Evolutionary conservation across 306 rosid species (phyloP).

Genomic region (Rosa multiflora): DNA sequence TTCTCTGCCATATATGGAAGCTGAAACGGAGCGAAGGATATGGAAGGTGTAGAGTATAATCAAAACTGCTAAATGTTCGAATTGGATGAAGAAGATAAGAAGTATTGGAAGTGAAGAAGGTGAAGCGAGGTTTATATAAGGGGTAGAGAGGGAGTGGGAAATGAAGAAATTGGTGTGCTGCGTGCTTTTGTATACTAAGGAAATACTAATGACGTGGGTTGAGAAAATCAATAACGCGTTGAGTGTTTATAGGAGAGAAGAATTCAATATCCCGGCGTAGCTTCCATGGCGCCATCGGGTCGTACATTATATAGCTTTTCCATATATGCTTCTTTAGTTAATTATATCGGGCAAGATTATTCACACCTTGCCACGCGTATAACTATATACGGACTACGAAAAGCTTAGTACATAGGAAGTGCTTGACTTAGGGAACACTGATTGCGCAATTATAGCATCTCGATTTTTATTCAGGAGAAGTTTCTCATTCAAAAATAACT

Average conservation of each 20-base stretch:
- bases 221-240: conserved; percentile 1
- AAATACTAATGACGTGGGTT: not conserved
- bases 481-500: no score
- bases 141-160: not conserved
- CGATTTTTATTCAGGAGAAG: no score
- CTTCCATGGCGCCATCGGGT: no score
- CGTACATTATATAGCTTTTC: no score
- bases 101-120: not conserved
- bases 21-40: not conserved
- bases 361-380: no score
- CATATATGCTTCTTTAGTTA: no score
- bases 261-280: no score
- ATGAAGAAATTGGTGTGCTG: not conserved
- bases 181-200: not conserved
- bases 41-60: not conserved
- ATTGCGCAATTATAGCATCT: no score
- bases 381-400: no score
- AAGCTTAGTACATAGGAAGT: no score
- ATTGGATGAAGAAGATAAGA: not conserved
- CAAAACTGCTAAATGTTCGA: not conserved
- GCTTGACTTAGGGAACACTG: no score
- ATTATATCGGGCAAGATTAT: no score
- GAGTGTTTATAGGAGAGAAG: not conserved
- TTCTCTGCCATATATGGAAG: conserved; percentile 39
- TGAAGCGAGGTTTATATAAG: conserved; percentile 5